Base-by-base conservation (phyloP, 352 stramenopile genomes). In the Phytophthora uliginosa region DNA sequence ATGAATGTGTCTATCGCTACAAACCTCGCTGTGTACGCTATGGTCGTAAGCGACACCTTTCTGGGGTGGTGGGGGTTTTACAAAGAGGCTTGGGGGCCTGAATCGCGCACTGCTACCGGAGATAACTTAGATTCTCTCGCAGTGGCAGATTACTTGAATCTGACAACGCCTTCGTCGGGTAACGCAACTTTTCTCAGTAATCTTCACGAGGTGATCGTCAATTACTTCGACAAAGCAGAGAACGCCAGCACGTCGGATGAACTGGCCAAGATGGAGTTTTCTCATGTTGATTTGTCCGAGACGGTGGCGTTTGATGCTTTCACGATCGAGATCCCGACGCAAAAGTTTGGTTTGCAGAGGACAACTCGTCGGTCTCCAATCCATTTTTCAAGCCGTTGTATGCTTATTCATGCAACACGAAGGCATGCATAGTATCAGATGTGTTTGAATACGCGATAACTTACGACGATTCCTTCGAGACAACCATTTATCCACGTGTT, bases 401-500 rank as follows among this genome's bases (percentile, higher is more conserved):
- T 2, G 26, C 3, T 9, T 20, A 22, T 9, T 15, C 24, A 7
- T 69, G 61, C 26, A 61, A 62, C 20, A 22, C 33, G 18, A 22
- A 36, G 28, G 56, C 47, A 9, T 69, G 61, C 7, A 36, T 67
- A 5, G 22, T 34, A 12, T n/a, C 22, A 2, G 40, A 26, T 52
- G 13, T 22, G 15, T 24, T 57, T 4, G 28, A 63, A 40, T 63
- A 51, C 42, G 42, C 42, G 42, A 24, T 2, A 51, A 22, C 10
- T 22, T 31, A 63, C 26, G 4, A 42, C 26, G 13, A 22, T 3
- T 57, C 31, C 9, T 17, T 17, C 10, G 18, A 31, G 33, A 59
- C 63, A 15, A 66, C 63, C 2, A 13, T 70, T 7, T 65, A 71
- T 18, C 63, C 63, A 26, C 63, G 63, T 3, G 63, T 71, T 55